Conservation (phyloP, 2,329 filamentous ascomycete species). For the Saccharata proteae region DNA sequence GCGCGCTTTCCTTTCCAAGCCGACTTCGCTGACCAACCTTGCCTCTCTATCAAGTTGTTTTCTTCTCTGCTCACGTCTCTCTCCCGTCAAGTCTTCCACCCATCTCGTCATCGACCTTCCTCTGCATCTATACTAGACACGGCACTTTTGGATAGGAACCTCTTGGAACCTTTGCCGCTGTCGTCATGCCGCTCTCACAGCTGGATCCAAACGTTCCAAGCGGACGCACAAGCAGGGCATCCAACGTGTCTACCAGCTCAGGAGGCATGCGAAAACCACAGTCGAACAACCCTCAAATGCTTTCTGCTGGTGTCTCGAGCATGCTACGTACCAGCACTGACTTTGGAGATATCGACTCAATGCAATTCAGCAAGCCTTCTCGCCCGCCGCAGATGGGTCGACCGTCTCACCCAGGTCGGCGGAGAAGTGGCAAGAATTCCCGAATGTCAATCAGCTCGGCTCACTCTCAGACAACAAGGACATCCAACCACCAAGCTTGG, state of each 20-base stretch:
- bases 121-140: not conserved
- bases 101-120: not conserved
- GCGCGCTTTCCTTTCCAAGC: not conserved
- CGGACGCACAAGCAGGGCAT: conserved; percentile 36
- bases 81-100: conserved; percentile 3
- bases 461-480: conserved; percentile 30
- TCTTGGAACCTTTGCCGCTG: conserved; percentile 7
- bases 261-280: conserved; percentile 18
- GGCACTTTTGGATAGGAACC: conserved; percentile 2
- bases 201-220: conserved; percentile 32
- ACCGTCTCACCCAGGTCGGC: conserved; percentile 20
- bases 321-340: conserved; percentile 40
- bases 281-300: conserved; percentile 20
- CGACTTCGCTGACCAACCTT: not conserved
- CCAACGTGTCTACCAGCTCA: conserved; percentile 29
- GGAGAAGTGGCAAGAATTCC: conserved; percentile 20
- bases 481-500: conserved; percentile 24
- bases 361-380: conserved; percentile 25
- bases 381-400: conserved; percentile 26
- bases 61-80: conserved; percentile 4
- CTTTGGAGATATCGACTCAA: conserved; percentile 32
- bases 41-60: conserved; percentile 7
- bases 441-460: conserved; percentile 28
- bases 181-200: conserved; percentile 32
- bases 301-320: conserved; percentile 30